A percentile compares a stretch with the other conserved stretches of the same genome.
Conservation (phyloP, 2,329 filamentous ascomycete genomes). For the Penicillium psychrosexuale region DNA sequence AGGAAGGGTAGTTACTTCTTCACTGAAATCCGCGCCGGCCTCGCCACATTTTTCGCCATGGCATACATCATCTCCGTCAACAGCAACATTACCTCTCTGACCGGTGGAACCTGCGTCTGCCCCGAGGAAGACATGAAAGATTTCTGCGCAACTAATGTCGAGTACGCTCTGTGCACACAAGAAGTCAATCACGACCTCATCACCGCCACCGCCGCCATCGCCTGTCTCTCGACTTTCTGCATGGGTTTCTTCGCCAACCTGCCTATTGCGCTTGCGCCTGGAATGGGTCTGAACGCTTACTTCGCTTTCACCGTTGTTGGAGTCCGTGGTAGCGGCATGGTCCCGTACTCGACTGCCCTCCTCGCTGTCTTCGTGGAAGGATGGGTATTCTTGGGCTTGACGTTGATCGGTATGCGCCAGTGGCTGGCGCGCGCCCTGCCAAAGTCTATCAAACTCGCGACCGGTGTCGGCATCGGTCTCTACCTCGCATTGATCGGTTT, state of each 20-base stretch:
- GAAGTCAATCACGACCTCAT: conserved; percentile 73
- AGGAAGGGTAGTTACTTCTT: conserved; percentile 74
- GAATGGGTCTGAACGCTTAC: conserved; percentile 83
- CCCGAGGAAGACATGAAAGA: conserved; percentile 44
- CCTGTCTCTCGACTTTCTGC: conserved; percentile 73
- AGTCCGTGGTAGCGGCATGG: conserved; percentile 66
- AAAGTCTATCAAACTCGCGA: conserved; percentile 80
- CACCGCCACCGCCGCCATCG: conserved; percentile 79
- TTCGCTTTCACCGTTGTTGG: conserved; percentile 82
- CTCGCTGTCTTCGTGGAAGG: conserved; percentile 89
- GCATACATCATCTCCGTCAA: conserved; percentile 71
- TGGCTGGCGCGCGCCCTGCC: conserved; percentile 85
- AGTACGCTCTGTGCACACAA: conserved; percentile 47
- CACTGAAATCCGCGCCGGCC: conserved; percentile 77
- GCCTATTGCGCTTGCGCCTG: conserved; percentile 69
- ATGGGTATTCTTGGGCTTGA: conserved; percentile 77
- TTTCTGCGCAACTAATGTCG: conserved; percentile 48
- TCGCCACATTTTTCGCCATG: conserved; percentile 79
- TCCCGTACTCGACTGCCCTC: conserved; percentile 72
- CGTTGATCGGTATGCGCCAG: conserved; percentile 76
- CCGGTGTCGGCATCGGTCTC: conserved; percentile 79
- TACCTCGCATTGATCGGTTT: conserved; percentile 65
- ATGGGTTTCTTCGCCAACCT: conserved; percentile 83
- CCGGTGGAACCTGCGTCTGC: conserved; percentile 74
- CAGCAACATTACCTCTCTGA: conserved; percentile 67